Base-by-base conservation (phyloP, 2,329 filamentous ascomycete species). In the Simplicillium aogashimaense region DNA sequence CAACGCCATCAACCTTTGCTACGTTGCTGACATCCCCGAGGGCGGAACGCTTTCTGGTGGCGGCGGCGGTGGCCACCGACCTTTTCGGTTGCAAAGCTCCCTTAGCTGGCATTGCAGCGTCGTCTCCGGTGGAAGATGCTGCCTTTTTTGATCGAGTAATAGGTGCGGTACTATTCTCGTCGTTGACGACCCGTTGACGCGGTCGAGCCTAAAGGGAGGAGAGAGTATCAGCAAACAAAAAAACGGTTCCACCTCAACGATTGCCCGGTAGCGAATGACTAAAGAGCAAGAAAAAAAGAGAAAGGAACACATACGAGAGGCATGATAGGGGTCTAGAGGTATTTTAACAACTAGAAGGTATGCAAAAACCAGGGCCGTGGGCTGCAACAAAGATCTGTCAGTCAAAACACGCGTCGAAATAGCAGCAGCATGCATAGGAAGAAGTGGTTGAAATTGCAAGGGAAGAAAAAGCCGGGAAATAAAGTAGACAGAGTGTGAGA, bases 11-110 rank as follows among this genome's bases (percentile, higher is more conserved):
- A 36, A 74, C 74, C 63, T 95, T 97, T 53, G 79, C 79, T 47
- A 94, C 83, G 66, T 98, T 98, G 76, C 88, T 97, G 52, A 95
- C 84, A 68, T 98, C 92, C 43, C 86, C 88, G 30, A 98, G 75
- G 37, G 86, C 89, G 53, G 83, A 77, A 57, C 92, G 86, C 68
- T 85, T 92, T 56, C 83, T 76, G 42, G 62, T 60, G 36, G 53
- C 57, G 45, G 70, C 70, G 36, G 70, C 62, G 53, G 70, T 61
- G 38, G 68, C 65, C 42, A 61, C 64, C 6, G 20, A 25, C 13
- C 81, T 86, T 66, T 88, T 89, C 37, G 78, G 70, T 61, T 84
- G 81, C 38, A 86, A 63, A 20, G 78, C 69, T 54, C 81, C 82
- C 57, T 77, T 77, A 40, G 68, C 53, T 28, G 72, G 64, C 53